Evolutionary conservation across 495 filamentous ascomycete species (phyloP).

Genomic region (Penicillium crystallinum): DNA sequence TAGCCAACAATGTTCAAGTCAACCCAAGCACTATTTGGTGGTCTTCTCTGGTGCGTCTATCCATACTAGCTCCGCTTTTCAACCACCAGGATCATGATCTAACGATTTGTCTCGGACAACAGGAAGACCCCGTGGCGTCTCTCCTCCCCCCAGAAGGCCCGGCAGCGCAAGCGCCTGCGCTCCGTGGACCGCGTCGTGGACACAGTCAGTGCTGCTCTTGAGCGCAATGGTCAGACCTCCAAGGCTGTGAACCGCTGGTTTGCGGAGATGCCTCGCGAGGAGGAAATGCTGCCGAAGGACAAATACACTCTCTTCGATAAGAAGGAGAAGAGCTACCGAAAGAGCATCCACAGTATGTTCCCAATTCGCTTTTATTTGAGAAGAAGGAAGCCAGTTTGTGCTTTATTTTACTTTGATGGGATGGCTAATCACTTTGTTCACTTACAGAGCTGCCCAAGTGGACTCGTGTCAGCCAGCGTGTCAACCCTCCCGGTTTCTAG

Average conservation of each 20-base stretch:
- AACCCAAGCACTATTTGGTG: constrained; percentile 68
- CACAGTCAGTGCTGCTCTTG: constrained; percentile 67
- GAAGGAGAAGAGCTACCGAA: constrained; percentile 91
- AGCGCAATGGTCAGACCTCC: constrained; percentile 60
- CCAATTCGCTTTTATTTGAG: background rate
- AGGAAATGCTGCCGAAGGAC: constrained; percentile 92
- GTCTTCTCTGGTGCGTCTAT: constrained; percentile 70
- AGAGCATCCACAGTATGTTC: constrained; percentile 90
- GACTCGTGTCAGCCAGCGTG: constrained; percentile 86
- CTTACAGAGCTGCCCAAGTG: constrained; percentile 82
- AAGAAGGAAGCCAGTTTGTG: background rate
- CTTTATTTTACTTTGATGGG: background rate
- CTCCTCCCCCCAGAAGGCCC: constrained; percentile 80
- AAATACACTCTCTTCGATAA: constrained; percentile 98
- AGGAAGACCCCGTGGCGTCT: constrained; percentile 99
- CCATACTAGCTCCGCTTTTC: no score
- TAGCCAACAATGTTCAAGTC: constrained; percentile 57
- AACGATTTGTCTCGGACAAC: constrained; percentile 11
- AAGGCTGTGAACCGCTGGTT: constrained; percentile 84
- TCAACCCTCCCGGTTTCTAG: constrained; percentile 94
- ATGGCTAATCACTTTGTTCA: background rate
- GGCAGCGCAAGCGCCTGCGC: constrained; percentile 80
- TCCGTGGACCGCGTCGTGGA: constrained; percentile 80
- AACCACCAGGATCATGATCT: background rate
- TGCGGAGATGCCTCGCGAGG: constrained; percentile 89